A percentile compares a stretch with the other conserved stretches of the same genome.
phyloP scores from a whole-genome alignment of 192 early-diverging fungal genomes.

The Lobulomyces angularis region DNA sequence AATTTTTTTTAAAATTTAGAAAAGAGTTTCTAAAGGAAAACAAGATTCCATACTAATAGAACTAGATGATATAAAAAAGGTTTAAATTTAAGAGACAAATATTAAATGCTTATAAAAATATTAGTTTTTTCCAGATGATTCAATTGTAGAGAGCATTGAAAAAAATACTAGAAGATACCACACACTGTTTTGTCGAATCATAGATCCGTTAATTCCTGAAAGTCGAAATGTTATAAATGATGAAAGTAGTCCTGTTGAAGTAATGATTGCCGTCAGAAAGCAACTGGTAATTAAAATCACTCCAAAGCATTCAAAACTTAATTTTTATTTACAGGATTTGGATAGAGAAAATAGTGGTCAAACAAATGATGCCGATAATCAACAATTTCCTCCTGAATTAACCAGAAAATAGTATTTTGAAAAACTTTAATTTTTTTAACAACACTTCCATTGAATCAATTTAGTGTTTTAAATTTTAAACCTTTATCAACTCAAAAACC shows the following conservation, averaged over 20 bases:
- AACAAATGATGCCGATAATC: conserved; percentile 4
- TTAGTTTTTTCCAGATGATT: too few relatives aligned
- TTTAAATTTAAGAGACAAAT: too few relatives aligned
- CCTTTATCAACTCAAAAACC: conserved; percentile 48
- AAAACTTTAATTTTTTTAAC: not conserved
- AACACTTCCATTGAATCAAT: not conserved
- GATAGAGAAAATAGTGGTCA: not conserved
- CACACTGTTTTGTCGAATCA: conserved; percentile 60
- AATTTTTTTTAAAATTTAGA: too few relatives aligned
- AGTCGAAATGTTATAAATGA: conserved; percentile 18
- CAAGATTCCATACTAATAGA: too few relatives aligned
- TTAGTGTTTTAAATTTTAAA: conserved; percentile 66
- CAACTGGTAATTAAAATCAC: too few relatives aligned
- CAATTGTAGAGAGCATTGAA: conserved; percentile 61
- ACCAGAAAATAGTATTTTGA: conserved; percentile 71
- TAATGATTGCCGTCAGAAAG: conserved; percentile 73
- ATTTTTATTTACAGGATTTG: too few relatives aligned
- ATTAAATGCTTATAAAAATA: too few relatives aligned
- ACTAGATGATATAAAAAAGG: too few relatives aligned
- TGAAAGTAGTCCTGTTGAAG: conserved; percentile 73
- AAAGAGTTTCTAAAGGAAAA: too few relatives aligned
- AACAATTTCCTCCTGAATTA: conserved; percentile 63
- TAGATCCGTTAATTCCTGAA: conserved; percentile 52
- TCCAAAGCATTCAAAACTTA: too few relatives aligned
- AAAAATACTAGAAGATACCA: conserved; percentile 79